Percentiles rank a stretch among this genome's conserved stretches.
phyloP scores from a whole-genome alignment of 768 basidiomycete species.

The Suillus fuscotomentosus region DNA sequence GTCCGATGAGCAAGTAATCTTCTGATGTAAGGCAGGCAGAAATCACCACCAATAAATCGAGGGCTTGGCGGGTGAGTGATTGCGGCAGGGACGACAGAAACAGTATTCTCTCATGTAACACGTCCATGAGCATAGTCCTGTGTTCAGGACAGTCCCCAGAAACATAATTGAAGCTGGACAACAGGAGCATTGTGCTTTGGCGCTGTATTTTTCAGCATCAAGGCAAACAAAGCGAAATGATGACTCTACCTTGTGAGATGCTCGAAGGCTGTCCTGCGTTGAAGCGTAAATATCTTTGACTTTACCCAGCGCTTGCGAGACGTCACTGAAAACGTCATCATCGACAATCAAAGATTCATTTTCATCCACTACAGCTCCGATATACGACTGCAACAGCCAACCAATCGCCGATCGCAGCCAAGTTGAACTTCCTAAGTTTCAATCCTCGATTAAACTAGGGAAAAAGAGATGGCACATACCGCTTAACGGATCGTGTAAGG shows the following conservation, averaged over 20 bases:
- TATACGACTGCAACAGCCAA: constrained; percentile 29
- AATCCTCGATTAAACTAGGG: constrained; percentile 1
- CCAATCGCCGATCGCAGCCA: constrained; percentile 27
- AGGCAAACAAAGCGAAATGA: constrained; percentile 5
- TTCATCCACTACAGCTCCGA: constrained; percentile 22
- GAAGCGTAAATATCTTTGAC: constrained; percentile 50
- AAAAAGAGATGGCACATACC: constrained; percentile 38
- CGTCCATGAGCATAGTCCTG: constrained; percentile 32
- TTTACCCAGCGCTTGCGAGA: constrained; percentile 39
- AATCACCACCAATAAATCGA: constrained; percentile 64
- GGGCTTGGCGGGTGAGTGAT: constrained; percentile 43
- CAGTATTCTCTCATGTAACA: constrained; percentile 36
- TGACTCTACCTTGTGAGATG: constrained; percentile 41
- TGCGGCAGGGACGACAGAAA: constrained; percentile 44
- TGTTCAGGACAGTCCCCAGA: constrained; percentile 6
- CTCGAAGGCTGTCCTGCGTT: constrained; percentile 46
- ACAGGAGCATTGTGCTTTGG: constrained; percentile 41
- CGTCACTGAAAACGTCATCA: constrained; percentile 43
- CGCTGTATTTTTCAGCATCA: constrained; percentile 28
- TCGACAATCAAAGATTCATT: constrained; percentile 27
- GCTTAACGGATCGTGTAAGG: constrained; percentile 59
- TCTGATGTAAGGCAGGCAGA: constrained; percentile 50
- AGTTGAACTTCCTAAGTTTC: constrained; percentile 33
- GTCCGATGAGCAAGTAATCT: constrained; percentile 52
- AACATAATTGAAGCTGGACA: constrained; percentile 22